Conservation (phyloP, 1,284 basidiomycete genomes). For the Apiotrichum montevideense region DNA sequence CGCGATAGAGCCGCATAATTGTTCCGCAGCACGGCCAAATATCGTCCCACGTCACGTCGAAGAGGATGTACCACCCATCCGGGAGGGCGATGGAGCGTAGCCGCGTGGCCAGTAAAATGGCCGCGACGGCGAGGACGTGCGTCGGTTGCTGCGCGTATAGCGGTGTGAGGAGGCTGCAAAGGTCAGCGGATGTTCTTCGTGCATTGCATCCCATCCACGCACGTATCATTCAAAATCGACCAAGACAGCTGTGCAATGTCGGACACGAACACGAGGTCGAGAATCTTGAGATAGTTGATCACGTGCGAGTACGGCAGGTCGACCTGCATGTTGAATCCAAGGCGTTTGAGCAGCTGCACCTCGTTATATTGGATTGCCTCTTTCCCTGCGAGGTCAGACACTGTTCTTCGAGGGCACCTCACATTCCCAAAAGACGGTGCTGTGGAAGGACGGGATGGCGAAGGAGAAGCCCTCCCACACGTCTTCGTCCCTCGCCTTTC, state of each 20-base stretch:
- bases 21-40: conserved; percentile 71
- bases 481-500: conserved; percentile 2
- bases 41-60: conserved; percentile 79
- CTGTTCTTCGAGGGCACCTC: not conserved
- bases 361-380: conserved; percentile 80
- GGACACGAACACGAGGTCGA: conserved; percentile 63
- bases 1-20: conserved; percentile 63
- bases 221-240: conserved; percentile 90
- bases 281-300: conserved; percentile 87
- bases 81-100: conserved; percentile 67
- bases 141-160: conserved; percentile 82
- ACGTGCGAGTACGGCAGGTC: conserved; percentile 89
- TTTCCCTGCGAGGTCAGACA: conserved; percentile 30
- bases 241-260: conserved; percentile 72
- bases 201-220: conserved; percentile 37
- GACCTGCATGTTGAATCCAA: conserved; percentile 82
- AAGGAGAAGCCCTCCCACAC: conserved; percentile 38
- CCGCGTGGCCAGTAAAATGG: conserved; percentile 69
- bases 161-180: conserved; percentile 72
- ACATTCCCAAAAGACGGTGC: conserved; percentile 45
- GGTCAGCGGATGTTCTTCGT: not conserved
- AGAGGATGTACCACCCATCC: conserved; percentile 78
- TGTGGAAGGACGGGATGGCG: conserved; percentile 37
- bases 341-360: conserved; percentile 94
- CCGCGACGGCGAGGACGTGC: conserved; percentile 78